Evolutionary conservation across 345 rosid genomes (phyloP), one percentile per base, ranked within the genome.

Genomic region (Eucalyptus microcorys): DNA sequence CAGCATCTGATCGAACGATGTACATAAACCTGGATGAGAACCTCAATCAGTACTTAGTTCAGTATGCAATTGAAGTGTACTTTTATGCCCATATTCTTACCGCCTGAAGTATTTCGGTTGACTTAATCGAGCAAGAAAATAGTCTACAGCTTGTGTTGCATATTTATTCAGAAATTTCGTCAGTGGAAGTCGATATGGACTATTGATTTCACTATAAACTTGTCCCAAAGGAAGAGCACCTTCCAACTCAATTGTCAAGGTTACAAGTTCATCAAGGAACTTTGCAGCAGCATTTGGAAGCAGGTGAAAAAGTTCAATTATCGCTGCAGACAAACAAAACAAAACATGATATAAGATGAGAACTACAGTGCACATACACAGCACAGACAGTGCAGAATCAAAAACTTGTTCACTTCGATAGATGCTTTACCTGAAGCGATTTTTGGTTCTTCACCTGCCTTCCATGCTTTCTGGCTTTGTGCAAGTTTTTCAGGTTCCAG

Each of bases 381-480:
- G 42, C 19, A 13, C 49, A 81, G 27, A 32, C 43, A 27, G 12
- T 48, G 52, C 68, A 26, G 16, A 80, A 15, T 37, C 24, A 68
- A n/a, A 66, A 53, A 76, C 83, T 40, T 76, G 71, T 32, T 27
- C 87, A 57, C 88, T 48, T 86, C 50, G 52, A 22, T 76, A 86
- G 87, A 91, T 87, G 81, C 84, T 87, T 88, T 94, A 97, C 99
- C 99, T 76, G 99, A 97, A 88, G 99, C 99, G 88, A 98, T 97
- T 94, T 98, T 98, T 52, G 99, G 98, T 93, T 98, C 99, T 93
- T 98, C 99, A 89, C 99, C 99, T 89, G 98, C 94, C 92, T 98
- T 98, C 99, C 99, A 97, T 92, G 97, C 94, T 92, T 98, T 98
- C 93, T 92, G 95, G 90, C 94, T 95, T 93, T 96, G 98, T 86